Percentiles rank a stretch among this genome's conserved stretches.
Evolutionary conservation across 139 green algal genomes (phyloP).

Genomic region (Micractinium sp.): DNA sequence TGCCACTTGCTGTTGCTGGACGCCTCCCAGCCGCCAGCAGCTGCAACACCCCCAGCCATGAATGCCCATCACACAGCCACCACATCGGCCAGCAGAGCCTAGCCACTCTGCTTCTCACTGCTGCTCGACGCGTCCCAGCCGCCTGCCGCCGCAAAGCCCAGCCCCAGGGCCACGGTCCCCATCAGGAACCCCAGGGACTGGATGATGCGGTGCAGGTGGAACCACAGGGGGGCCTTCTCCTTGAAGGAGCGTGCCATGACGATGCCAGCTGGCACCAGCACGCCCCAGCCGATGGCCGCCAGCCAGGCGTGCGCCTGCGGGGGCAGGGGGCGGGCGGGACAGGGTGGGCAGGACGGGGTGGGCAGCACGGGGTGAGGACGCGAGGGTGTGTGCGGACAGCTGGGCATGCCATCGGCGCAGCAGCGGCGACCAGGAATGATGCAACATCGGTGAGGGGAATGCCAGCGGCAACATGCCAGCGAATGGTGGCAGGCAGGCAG

Average conservation of each 20-base stretch:
- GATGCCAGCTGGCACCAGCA: constrained; percentile 51
- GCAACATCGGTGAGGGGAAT: too few species aligned
- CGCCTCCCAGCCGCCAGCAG: too few species aligned
- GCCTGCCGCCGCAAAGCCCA: neutral
- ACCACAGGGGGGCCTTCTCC: constrained; percentile 36
- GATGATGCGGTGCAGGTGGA: constrained; percentile 45
- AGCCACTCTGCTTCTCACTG: neutral
- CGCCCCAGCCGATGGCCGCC: constrained; percentile 50
- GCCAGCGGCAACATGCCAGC: too few species aligned
- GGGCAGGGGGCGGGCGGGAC: neutral
- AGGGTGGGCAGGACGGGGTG: neutral
- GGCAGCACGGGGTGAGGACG: neutral
- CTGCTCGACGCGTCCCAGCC: neutral
- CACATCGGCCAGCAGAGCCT: neutral
- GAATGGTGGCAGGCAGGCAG: neutral
- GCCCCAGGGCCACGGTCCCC: constrained; percentile 19
- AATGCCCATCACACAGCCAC: neutral
- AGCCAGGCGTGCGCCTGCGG: constrained; percentile 47
- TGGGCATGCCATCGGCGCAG: too few species aligned
- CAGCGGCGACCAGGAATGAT: too few species aligned
- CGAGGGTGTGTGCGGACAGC: too few species aligned
- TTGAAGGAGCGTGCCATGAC: constrained; percentile 50
- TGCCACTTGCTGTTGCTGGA: too few species aligned
- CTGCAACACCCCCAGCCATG: neutral
- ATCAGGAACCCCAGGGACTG: constrained; percentile 34